These are phyloP conservation scores for Trichoderma guizhouense DNA, from an alignment of 2,329 filamentous ascomycete species.

Conservation along the genomic window DNA sequence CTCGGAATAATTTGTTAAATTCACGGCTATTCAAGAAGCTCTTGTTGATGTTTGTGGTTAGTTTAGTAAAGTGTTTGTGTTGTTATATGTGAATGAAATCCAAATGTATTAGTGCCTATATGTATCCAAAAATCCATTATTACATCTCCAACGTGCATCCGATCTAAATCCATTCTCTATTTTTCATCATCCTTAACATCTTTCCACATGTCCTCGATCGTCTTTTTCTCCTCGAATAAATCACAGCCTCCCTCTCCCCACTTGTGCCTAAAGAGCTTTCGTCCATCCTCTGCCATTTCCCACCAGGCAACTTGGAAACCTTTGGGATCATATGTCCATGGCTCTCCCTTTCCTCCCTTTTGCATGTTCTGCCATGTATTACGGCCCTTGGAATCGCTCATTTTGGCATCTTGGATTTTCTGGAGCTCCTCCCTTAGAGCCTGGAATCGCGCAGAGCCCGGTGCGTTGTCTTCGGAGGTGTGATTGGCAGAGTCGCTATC, in stretches of 20 bases:
- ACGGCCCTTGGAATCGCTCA: neutral
- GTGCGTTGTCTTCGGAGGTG: neutral
- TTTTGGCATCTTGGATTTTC: constrained; percentile 3
- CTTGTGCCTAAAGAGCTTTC: neutral
- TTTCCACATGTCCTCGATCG: neutral
- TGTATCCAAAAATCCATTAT: neutral
- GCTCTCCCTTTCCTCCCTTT: constrained; percentile 15
- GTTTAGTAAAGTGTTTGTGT: too few relatives aligned
- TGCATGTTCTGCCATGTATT: constrained; percentile 17
- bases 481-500: neutral
- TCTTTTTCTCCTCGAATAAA: neutral
- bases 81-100: neutral
- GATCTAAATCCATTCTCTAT: neutral
- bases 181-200: neutral
- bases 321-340: constrained; percentile 10
- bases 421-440: neutral
- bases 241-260: neutral
- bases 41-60: too few relatives aligned
- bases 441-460: constrained; percentile 3
- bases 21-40: neutral
- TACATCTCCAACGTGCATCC: neutral
- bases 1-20: neutral
- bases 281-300: constrained; percentile 10
- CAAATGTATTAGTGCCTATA: neutral
- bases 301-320: constrained; percentile 15